Evolutionary conservation across 1,284 basidiomycete genomes (phyloP).

Genomic region (Naganishia liquefaciens): DNA sequence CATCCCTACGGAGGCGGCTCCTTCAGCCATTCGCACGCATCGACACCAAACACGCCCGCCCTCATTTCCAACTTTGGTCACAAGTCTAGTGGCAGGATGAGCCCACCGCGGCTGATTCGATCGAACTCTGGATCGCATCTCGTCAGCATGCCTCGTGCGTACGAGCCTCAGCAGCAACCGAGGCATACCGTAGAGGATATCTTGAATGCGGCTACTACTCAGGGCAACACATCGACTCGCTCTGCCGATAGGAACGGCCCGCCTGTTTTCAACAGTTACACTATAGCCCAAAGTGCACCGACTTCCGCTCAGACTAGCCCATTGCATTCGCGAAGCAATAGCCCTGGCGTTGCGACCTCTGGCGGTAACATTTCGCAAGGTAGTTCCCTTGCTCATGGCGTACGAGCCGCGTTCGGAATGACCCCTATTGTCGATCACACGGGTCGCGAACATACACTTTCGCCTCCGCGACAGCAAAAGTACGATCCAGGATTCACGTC

Average conservation of each 20-base stretch:
- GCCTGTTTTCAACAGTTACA: conserved; percentile 42
- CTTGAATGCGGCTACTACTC: conserved; percentile 46
- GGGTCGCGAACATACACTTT: conserved; percentile 32
- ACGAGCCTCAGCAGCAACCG: conserved; percentile 10
- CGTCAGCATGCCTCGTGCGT: conserved; percentile 20
- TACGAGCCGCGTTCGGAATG: conserved; percentile 83
- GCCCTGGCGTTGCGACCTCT: conserved; percentile 27
- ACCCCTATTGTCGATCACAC: conserved; percentile 67
- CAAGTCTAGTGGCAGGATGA: conserved; percentile 39
- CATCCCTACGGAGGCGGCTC: conserved; percentile 46
- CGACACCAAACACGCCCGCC: conserved; percentile 41
- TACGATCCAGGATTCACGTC: conserved; percentile 37
- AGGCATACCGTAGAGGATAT: conserved; percentile 54
- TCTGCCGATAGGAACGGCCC: conserved; percentile 47
- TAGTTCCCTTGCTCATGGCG: conserved; percentile 65
- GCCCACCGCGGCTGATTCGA: conserved; percentile 33
- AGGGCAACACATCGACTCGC: background rate
- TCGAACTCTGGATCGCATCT: conserved; percentile 35
- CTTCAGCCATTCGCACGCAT: conserved; percentile 34
- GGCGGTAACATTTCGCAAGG: conserved; percentile 16
- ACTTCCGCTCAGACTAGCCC: conserved; percentile 50
- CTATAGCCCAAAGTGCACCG: conserved; percentile 42
- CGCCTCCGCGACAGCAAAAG: conserved; percentile 37
- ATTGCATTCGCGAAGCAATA: conserved; percentile 34
- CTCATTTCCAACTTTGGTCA: conserved; percentile 36